Evolutionary conservation across 345 rosid genomes (phyloP), one percentile per base, ranked within the genome.

Genomic region (Camelina hispida): DNA sequence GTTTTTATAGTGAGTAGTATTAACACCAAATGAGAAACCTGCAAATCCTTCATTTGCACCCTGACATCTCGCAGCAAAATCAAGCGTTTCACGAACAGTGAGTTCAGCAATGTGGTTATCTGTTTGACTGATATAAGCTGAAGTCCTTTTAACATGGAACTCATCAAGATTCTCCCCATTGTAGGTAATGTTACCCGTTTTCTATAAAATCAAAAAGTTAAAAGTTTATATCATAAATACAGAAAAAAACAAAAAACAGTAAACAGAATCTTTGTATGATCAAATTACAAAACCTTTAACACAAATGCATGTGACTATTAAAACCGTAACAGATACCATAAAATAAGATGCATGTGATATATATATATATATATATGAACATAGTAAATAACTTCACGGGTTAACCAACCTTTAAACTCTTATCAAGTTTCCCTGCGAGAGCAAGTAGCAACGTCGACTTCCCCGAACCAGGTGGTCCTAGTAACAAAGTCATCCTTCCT

Each of bases 391-490:
- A 56, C 59, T 68, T 80, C 78, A 80, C 73, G 58, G 48, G 15
- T 65, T 52, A 75, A 77, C 85, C 50, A 52, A 91, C 98, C 91
- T 89, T 80, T 46, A 93, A 61, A 58, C 63, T 70, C 68, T 74
- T 37, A 66, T 75, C 91, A 73, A 91, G 91, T 72, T 93, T 93
- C 62, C 98, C 98, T 0, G 97, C 84, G 4, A 93, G 93, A 77
- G 96, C 93, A 70, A 80, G 77, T 46, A 93, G 94, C 78, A 93
- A 81, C 18, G 94, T 83, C 25, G 98, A 89, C 81, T 91, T 91
- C 8, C 98, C 98, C 0, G 97, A 89, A 44, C 96, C 96, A 0
- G 98, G 98, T 68, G 98, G 97, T 82, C 97, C 98, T 66, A 93
- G 77, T 30, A 93, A 89, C 80, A 93, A 78, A 6, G 98, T 89